Conservation (phyloP, 768 basidiomycete genomes). For the Cyclocybe cylindracea region DNA sequence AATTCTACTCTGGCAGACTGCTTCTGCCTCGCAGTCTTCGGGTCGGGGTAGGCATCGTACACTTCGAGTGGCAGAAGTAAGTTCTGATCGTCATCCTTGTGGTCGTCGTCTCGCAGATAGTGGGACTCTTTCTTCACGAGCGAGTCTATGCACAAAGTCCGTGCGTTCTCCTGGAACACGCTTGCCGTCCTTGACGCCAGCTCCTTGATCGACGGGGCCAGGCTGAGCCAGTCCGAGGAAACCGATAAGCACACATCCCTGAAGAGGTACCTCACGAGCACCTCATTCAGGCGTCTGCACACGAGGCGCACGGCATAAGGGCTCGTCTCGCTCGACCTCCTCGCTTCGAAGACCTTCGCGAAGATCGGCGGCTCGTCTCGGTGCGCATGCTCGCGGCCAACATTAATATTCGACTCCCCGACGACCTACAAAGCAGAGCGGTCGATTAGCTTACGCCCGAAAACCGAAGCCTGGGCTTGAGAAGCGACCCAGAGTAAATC, state of each 20-base stretch:
- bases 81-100: too few relatives aligned
- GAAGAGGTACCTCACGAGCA: not conserved
- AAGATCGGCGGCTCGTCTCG: not conserved
- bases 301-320: slow-evolving; percentile 1
- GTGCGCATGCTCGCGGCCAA: not conserved
- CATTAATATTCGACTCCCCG: slow-evolving; percentile 4
- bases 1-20: too few relatives aligned
- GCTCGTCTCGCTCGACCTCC: not conserved
- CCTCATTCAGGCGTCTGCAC: not conserved
- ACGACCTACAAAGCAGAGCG: not conserved
- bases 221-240: not conserved
- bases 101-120: too few relatives aligned
- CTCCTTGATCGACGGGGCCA: not conserved
- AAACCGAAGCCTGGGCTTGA: too few relatives aligned
- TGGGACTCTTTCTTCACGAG: not conserved
- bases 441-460: too few relatives aligned
- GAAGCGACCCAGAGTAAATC: too few relatives aligned
- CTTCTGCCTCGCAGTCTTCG: too few relatives aligned
- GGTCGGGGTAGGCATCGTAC: too few relatives aligned
- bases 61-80: too few relatives aligned
- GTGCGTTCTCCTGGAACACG: not conserved
- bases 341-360: not conserved
- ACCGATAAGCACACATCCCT: not conserved
- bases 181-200: not conserved
- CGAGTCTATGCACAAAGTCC: not conserved